Base-by-base conservation (phyloP, 352 stramenopile species). In the Globisporangium apiculatum region DNA sequence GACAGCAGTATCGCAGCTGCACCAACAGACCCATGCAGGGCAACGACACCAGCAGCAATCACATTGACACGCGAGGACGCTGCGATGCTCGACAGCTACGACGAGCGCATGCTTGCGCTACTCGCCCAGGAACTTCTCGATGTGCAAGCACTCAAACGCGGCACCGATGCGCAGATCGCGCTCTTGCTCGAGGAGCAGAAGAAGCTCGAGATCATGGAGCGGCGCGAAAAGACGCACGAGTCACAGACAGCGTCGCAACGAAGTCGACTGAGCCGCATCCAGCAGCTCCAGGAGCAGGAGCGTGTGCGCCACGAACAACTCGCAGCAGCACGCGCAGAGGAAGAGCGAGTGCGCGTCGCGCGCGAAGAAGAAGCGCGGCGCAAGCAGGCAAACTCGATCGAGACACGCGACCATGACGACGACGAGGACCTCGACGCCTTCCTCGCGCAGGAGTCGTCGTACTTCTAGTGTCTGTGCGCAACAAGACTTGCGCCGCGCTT, bases 371-470 rank as follows among this genome's bases (percentile, higher is more conserved):
- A 76, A 43, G 53, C 62, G 45, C 61, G 67, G 17, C 64, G 58
- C 12, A 58, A 65, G 15, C 75, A 67, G 51, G 64, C 76, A 55
- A 70, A 76, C 37, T 65, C 71, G 12, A 70, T 88, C 53, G 62
- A 87, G 61, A 72, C 71, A 24, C 58, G 40, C 38, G 51, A 54
- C 8, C 69, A 80, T 45, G 60, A 45, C 35, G 68, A 83, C 37
- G 48, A 83, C n/a, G 68, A 73, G 5, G 72, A 88, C 51, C 69
- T 91, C 50, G 81, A 89, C 47, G 67, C 64, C 1, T 88, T 91
- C 58, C 61, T 91, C 1, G 69, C 67, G 1, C 61, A 79, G 15
- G 80, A 91, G 50, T 76, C 67, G 5, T 63, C 65, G 41, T 69
- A 75, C 43, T 81, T 79, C 51, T 89, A 62, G 74, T 3, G 24